These are phyloP conservation scores for Usnea hakonensis DNA, from an alignment of 495 filamentous ascomycete species.

Conservation along the genomic window DNA sequence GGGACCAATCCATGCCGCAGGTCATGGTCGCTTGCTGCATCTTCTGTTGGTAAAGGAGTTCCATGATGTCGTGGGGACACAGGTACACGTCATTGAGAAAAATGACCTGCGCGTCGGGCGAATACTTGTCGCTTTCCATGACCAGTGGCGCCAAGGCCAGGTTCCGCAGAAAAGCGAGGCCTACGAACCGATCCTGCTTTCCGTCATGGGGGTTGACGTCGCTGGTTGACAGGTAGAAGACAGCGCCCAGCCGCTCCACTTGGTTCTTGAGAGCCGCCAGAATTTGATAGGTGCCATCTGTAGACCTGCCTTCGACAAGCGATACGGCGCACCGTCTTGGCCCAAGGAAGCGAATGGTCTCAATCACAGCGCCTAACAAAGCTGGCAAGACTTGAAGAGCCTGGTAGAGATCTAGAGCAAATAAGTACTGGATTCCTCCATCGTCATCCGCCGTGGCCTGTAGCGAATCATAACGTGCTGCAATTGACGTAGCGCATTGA, in stretches of 20 bases:
- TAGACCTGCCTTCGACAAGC: slow-evolving; percentile 42
- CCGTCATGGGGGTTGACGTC: neutral
- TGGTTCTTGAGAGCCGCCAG: slow-evolving; percentile 26
- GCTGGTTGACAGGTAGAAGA: neutral
- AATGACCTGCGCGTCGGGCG: neutral
- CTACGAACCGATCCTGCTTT: neutral
- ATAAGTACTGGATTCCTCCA: neutral
- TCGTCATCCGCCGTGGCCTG: neutral
- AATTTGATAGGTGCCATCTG: slow-evolving; percentile 45
- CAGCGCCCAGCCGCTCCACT: neutral
- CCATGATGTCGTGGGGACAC: neutral
- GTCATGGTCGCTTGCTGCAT: slow-evolving; percentile 42
- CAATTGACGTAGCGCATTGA: neutral
- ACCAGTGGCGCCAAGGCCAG: neutral
- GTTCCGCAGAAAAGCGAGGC: neutral
- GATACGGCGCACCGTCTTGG: slow-evolving; percentile 40
- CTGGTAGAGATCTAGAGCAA: neutral
- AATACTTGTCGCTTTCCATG: neutral
- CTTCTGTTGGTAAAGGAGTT: slow-evolving; percentile 36
- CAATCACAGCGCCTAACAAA: slow-evolving; percentile 18
- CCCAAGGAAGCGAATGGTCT: slow-evolving; percentile 41
- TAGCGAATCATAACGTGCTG: neutral
- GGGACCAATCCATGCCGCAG: slow-evolving; percentile 49
- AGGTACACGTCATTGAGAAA: neutral
- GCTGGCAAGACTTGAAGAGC: neutral